Evolutionary conservation across 805 yeast species (phyloP).

Genomic region (Candida nemodendra): DNA sequence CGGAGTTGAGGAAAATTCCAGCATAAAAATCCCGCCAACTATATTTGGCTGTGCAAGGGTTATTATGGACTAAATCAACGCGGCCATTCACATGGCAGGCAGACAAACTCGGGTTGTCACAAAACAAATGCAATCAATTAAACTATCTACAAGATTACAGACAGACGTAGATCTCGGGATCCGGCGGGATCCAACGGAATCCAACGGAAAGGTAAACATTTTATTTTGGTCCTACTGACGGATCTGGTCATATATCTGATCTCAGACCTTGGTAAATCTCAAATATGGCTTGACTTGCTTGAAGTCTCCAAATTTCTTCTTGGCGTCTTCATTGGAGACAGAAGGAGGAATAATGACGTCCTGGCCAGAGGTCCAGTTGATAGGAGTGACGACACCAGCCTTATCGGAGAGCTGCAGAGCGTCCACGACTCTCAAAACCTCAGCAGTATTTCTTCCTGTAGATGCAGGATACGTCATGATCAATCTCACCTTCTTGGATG

Average conservation of each 20-base stretch:
- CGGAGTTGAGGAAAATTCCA: neutral
- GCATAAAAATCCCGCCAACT: neutral
- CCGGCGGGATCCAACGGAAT: too few species aligned
- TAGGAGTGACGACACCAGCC: slow-evolving; percentile 84
- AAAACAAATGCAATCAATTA: too few species aligned
- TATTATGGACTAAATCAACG: too few species aligned
- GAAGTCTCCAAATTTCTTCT: slow-evolving; percentile 82
- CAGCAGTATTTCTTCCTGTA: slow-evolving; percentile 90
- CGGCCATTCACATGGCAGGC: too few species aligned
- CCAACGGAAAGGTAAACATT: too few species aligned
- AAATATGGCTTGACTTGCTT: slow-evolving; percentile 87
- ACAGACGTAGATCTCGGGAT: too few species aligned
- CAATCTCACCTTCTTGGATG: slow-evolving; percentile 82
- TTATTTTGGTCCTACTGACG: too few species aligned
- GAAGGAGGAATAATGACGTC: slow-evolving; percentile 92
- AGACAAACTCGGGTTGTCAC: too few species aligned
- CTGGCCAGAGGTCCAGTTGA: slow-evolving; percentile 85
- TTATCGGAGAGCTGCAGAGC: slow-evolving; percentile 84
- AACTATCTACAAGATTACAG: too few species aligned
- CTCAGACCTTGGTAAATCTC: slow-evolving; percentile 55
- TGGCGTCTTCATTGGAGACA: slow-evolving; percentile 74
- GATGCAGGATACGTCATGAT: slow-evolving; percentile 90
- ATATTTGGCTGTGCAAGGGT: too few species aligned
- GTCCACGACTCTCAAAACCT: slow-evolving; percentile 86
- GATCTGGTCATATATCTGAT: too few species aligned